Conservation (phyloP, 192 early-diverging fungal genomes). For the Ambispora gerdemannii region DNA sequence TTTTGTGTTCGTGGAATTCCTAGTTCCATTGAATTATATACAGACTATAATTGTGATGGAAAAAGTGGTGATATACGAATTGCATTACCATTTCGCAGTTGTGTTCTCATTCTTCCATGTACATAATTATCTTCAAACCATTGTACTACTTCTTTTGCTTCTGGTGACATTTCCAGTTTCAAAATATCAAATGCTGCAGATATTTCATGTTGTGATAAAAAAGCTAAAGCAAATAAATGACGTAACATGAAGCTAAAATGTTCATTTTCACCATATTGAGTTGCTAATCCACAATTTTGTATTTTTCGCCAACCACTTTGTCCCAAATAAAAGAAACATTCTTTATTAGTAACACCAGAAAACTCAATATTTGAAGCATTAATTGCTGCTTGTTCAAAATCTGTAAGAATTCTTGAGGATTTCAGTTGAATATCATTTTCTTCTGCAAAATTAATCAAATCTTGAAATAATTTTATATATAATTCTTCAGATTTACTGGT, state of each 20-base stretch:
- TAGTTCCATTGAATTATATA: background rate
- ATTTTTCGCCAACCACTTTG: background rate
- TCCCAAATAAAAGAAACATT: background rate
- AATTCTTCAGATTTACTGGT: background rate
- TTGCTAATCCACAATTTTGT: background rate
- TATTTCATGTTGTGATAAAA: constrained; percentile 1
- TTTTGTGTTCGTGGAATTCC: background rate
- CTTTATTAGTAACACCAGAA: background rate
- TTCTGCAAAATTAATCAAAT: background rate
- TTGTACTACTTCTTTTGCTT: background rate
- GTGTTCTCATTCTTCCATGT: background rate
- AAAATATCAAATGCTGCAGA: background rate
- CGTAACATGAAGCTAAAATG: background rate
- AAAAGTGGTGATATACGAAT: background rate
- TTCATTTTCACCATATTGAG: background rate
- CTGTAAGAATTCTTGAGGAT: background rate
- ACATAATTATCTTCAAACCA: constrained; percentile 15
- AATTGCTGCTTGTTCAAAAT: constrained; percentile 19
- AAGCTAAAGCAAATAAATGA: constrained; percentile 8
- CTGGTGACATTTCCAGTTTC: background rate
- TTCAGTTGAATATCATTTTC: background rate
- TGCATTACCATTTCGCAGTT: background rate
- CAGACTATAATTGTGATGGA: constrained; percentile 5
- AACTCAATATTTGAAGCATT: background rate
- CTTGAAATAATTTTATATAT: background rate